Conservation (phyloP, 345 rosid species). For the Draba incana region DNA sequence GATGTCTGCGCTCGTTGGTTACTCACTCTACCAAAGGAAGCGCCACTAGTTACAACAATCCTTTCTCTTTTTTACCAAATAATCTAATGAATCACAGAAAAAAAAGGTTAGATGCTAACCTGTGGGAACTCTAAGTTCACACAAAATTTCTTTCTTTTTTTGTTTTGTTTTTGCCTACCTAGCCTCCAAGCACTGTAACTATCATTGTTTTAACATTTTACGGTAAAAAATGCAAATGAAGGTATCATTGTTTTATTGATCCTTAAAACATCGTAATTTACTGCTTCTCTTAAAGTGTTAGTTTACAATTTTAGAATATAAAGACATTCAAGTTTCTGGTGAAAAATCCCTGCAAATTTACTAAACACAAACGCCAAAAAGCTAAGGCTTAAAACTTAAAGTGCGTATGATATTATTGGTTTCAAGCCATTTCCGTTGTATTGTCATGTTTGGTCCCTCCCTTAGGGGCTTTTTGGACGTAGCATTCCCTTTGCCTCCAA, state of each 20-base stretch:
- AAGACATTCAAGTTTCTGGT: slow-evolving; percentile 20
- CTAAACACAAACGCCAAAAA: background rate
- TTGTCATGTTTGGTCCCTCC: background rate
- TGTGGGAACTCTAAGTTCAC: slow-evolving; percentile 11
- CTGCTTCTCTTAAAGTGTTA: slow-evolving; percentile 5
- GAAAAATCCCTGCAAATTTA: background rate
- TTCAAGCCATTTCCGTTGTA: slow-evolving; percentile 11
- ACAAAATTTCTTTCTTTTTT: background rate
- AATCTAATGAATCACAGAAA: slow-evolving; percentile 19
- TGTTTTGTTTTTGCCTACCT: background rate
- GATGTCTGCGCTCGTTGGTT: slow-evolving; percentile 96
- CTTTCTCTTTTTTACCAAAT: slow-evolving; percentile 4
- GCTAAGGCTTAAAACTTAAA: background rate
- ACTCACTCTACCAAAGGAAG: slow-evolving; percentile 92
- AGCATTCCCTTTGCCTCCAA: slow-evolving; percentile 31
- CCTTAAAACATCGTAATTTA: background rate
- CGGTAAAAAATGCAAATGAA: slow-evolving; percentile 5
- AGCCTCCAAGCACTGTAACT: slow-evolving; percentile 32
- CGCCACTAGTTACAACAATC: slow-evolving; percentile 47
- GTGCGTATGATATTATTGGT: slow-evolving; percentile 1
- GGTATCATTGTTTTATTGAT: too few species aligned
- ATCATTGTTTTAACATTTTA: slow-evolving; percentile 5
- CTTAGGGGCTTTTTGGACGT: background rate
- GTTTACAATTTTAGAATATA: slow-evolving; percentile 24
- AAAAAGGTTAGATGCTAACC: slow-evolving; percentile 21